Percentiles rank a stretch among this genome's conserved stretches.
These are phyloP conservation scores for Metschnikowia gruessii DNA, from an alignment of 805 yeast genomes.

Conservation along the genomic window DNA sequence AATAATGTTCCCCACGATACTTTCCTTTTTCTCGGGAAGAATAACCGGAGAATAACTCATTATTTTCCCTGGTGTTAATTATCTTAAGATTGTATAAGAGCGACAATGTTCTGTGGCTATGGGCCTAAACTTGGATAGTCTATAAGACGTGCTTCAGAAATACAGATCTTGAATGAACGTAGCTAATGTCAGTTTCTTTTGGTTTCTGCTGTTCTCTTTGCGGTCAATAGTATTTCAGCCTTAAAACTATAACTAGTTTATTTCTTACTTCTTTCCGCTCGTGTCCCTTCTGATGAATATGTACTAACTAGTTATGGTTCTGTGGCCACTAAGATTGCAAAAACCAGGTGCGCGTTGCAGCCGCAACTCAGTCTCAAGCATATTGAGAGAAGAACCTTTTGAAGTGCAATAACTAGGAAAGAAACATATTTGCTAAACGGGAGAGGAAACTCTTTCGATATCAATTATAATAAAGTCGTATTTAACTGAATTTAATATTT, in stretches of 20 bases:
- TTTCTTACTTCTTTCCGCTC: too few species aligned
- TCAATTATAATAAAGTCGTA: too few species aligned
- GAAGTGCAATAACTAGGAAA: too few species aligned
- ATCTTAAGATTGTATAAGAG: too few species aligned
- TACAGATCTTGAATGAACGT: background rate
- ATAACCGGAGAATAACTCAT: constrained; percentile 6
- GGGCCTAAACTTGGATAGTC: background rate
- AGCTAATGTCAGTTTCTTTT: background rate
- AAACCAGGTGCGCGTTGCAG: constrained; percentile 6
- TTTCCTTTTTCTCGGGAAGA: constrained; percentile 10
- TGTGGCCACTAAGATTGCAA: constrained; percentile 3
- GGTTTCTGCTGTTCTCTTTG: background rate
- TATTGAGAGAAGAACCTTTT: background rate
- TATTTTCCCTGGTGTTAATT: too few species aligned
- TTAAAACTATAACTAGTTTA: too few species aligned
- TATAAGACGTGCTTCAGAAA: background rate
- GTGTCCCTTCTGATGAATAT: background rate
- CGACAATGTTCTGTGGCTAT: background rate
- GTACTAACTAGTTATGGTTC: background rate
- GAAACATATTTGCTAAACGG: too few species aligned
- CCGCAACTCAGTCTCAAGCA: background rate
- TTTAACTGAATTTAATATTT: too few species aligned
- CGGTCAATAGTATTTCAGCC: too few species aligned
- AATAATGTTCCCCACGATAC: constrained; percentile 9
- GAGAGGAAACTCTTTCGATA: too few species aligned